Evolutionary conservation across 1,284 basidiomycete species (phyloP), one percentile per base, ranked within the genome.

Genomic region (Cutaneotrichosporon cyanovorans): DNA sequence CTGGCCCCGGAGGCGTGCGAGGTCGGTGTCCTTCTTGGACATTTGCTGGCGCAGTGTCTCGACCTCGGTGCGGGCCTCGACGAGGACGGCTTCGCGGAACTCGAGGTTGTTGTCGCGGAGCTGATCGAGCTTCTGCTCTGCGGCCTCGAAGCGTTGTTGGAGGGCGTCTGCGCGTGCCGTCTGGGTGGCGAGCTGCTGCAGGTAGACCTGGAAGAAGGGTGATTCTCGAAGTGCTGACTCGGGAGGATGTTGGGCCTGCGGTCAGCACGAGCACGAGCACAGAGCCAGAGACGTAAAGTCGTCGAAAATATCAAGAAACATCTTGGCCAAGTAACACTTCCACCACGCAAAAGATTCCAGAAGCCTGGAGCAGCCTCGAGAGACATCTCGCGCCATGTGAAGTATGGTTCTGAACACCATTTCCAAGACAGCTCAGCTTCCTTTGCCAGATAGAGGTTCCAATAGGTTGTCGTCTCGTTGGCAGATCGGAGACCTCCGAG

Each of bases 1-100:
- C 55, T 84, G 78, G 40, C 85, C 84, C 21, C 91, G 80, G 28
- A 95, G 74, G 37, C 91, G 80, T 15, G 77, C 74, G 48, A 83
- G 78, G 55, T 95, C 89, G 1, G 74, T 69, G 59, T 92, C 86
- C 42, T 83, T 80, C 62, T 83, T 84, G 12, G 39, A 40, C 5
- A 65, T 54, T 37, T 66, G 65, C 31, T 53, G 51, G 6, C 68
- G 57, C 9, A 71, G 48, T 2, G 56, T 42, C 10, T 72, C 69
- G 6, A 57, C 52, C 40, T 71, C 65, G 8, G 56, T 48, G 10
- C 58, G 58, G 1, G 61, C 57, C 40, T 69, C 66, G 5, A 53
- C 53, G 4, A 64, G 39, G 8, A 66, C 57, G 1, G 57, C 52
- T 33, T 71, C 63, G 16, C 60, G 59, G 51, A 71, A 71, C 32